Conservation (phyloP, 352 stramenopile genomes). For the Globisporangium paroecandrum region DNA sequence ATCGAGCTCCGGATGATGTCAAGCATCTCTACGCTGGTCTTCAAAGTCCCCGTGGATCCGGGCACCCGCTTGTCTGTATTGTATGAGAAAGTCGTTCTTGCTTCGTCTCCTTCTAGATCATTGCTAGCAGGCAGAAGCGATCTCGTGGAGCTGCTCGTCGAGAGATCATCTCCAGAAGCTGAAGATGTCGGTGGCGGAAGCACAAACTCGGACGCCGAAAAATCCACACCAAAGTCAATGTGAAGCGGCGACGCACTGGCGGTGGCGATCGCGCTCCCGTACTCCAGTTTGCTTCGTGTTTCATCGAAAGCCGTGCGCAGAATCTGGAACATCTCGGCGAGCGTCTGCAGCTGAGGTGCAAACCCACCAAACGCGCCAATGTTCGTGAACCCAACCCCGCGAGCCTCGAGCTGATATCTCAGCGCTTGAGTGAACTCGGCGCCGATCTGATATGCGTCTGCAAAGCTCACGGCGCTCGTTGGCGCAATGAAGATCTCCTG, state of each 20-base stretch:
- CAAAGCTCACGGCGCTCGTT: conserved; percentile 50
- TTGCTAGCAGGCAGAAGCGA: neutral
- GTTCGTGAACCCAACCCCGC: conserved; percentile 61
- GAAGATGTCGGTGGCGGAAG: conserved; percentile 10
- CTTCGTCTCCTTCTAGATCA: conserved; percentile 9
- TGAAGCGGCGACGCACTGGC: conserved; percentile 38
- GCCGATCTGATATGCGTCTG: conserved; percentile 57
- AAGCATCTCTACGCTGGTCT: conserved; percentile 62
- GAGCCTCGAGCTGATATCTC: conserved; percentile 38
- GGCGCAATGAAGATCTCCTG: conserved; percentile 63
- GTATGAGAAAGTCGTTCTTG: conserved; percentile 37
- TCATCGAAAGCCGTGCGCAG: conserved; percentile 51
- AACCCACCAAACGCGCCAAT: conserved; percentile 56
- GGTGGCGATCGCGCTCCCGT: conserved; percentile 21
- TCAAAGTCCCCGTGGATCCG: conserved; percentile 37
- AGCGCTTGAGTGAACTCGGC: conserved; percentile 45
- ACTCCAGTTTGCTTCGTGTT: conserved; percentile 30
- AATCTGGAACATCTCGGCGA: conserved; percentile 59
- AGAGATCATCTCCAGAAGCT: neutral
- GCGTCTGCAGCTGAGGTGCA: conserved; percentile 50
- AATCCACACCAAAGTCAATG: conserved; percentile 60
- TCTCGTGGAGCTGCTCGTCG: neutral
- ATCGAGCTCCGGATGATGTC: conserved; percentile 51
- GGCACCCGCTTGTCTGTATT: conserved; percentile 67
- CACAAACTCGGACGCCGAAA: conserved; percentile 59